Evolutionary conservation across 768 basidiomycete genomes (phyloP).

Genomic region (Floccularia luteovirens): DNA sequence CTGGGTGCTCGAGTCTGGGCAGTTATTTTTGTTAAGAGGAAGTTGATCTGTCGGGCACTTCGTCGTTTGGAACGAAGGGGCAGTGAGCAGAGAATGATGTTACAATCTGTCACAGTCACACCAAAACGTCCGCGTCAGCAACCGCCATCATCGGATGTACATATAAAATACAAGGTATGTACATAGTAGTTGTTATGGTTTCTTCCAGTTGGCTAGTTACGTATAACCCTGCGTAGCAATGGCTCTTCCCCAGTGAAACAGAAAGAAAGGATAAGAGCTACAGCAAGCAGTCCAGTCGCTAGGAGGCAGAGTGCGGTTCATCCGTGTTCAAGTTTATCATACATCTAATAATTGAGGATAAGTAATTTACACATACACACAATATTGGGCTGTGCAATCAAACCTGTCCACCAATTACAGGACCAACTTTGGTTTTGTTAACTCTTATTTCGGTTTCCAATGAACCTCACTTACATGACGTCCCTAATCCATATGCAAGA

Average conservation of each 20-base stretch:
- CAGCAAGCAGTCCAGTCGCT: conserved; percentile 29
- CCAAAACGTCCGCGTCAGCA: too few species aligned
- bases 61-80: too few species aligned
- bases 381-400: conserved; percentile 3
- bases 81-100: too few species aligned
- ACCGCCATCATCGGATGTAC: too few species aligned
- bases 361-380: conserved; percentile 2
- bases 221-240: conserved; percentile 10
- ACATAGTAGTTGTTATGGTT: too few species aligned
- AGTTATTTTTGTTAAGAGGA: too few species aligned
- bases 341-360: conserved; percentile 35
- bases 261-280: conserved; percentile 30
- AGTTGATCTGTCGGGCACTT: too few species aligned
- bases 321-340: conserved; percentile 44
- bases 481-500: conserved; percentile 59
- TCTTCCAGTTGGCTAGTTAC: too few species aligned
- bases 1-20: too few species aligned
- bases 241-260: conserved; percentile 45
- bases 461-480: conserved; percentile 35
- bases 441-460: conserved; percentile 1
- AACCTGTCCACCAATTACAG: conserved; percentile 64
- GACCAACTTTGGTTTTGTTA: conserved; percentile 42
- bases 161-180: too few species aligned
- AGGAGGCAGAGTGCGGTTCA: conserved; percentile 56
- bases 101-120: too few species aligned